Conservation (phyloP, 2,329 filamentous ascomycete species). For the Mycogone perniciosa region DNA sequence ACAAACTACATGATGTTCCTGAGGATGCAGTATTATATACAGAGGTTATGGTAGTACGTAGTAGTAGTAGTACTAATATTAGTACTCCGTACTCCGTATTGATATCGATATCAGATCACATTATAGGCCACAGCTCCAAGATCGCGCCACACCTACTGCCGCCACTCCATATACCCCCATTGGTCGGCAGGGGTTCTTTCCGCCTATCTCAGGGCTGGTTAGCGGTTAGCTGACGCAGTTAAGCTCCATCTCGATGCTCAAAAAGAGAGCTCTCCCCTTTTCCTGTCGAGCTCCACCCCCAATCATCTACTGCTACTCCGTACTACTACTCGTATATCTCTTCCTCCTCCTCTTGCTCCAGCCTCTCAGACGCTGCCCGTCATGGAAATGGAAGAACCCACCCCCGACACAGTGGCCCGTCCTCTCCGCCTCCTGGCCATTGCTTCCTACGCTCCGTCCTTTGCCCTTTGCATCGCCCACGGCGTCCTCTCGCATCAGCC, state of each 20-base stretch:
- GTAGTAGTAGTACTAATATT: no score
- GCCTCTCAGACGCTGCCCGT: background rate
- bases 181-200: conserved; percentile 1
- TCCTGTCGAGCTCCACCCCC: no score
- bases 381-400: conserved; percentile 8
- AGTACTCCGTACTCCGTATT: no score
- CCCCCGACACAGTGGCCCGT: conserved; percentile 13
- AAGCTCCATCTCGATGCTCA: no score
- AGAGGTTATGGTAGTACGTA: no score
- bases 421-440: conserved; percentile 30
- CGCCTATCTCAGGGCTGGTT: background rate
- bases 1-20: no score
- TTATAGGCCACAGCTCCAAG: background rate
- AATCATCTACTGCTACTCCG: no score
- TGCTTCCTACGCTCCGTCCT: conserved; percentile 32
- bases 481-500: conserved; percentile 28
- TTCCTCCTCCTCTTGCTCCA: background rate
- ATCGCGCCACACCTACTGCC: background rate
- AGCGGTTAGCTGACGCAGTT: no score
- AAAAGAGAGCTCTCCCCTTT: no score
- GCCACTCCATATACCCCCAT: background rate
- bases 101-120: background rate
- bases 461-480: conserved; percentile 34
- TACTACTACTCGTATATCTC: no score
- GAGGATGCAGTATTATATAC: no score